Base-by-base conservation (phyloP, 768 basidiomycete species). In the Panellus pusillus region DNA sequence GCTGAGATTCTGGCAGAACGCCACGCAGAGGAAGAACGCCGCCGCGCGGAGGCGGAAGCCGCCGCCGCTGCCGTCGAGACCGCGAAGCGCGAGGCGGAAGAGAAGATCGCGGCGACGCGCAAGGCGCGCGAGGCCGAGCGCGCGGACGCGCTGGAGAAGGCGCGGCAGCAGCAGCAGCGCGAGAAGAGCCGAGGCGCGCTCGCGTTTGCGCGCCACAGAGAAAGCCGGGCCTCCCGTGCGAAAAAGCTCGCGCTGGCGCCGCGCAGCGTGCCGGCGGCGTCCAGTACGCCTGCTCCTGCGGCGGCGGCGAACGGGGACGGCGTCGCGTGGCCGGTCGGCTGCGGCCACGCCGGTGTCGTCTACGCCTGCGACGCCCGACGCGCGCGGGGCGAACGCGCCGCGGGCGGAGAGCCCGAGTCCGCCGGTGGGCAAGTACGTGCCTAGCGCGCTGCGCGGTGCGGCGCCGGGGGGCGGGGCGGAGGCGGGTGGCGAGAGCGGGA, bases 121-220 rank as follows among this genome's bases (percentile, higher is more conserved):
- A 81, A 78, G 52, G 65, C 77, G 42, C 83, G 78, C 20, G 76
- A 79, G 47, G 70, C 63, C 24, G 78, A 80, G 51, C 76, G 80
- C 37, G 78, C 77, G 14, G 81, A 78, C 14, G 76, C 74, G 0
- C 15, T 69, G 13, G 84, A 89, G 50, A 69, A 78, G 24, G 83
- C 82, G 1, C 81, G 79, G n/a, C 71, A 77, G 45, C 87, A 82
- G 57, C 71, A 70, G 12, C 79, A 84, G 60, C 79, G 86, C 36
- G 89, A 89, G 83, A 85, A n/a, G 87, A 89, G 87, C 88, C 1
- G 80, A 80, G 70, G 73, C 73, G 48, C 73, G 78, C 53, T 35
- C 72, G 19, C 55, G 24, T 24, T 64, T 72, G 15, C 80, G 82
- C 46, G 70, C 73, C 4, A 63, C 71, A 17, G 74, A 78, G 54